A percentile compares a stretch with the other conserved stretches of the same genome.
Evolutionary conservation across 2,329 filamentous ascomycete genomes (phyloP).

Genomic region (Fusarium sp.): DNA sequence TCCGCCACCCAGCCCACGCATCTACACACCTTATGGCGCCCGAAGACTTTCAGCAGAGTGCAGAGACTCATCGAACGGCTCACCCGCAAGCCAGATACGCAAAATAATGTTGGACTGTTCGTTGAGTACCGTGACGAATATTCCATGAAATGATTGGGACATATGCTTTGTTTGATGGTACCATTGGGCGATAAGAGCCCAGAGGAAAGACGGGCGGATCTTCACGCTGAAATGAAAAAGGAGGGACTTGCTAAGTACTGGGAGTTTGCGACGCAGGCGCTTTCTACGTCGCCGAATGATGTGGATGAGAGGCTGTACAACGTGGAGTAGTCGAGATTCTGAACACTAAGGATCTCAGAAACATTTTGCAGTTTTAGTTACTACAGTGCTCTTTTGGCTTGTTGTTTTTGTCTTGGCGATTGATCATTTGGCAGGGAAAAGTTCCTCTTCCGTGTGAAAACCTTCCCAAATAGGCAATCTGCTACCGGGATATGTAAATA

Average conservation of each 20-base stretch:
- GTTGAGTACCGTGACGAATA: no score
- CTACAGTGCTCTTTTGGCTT: no score
- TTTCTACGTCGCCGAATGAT: neutral
- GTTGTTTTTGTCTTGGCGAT: no score
- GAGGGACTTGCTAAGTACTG: neutral
- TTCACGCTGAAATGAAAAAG: neutral
- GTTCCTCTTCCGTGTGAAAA: no score
- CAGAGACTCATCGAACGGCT: accelerated
- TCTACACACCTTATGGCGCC: neutral
- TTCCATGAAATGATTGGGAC: no score
- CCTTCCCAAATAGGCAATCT: no score
- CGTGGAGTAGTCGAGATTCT: accelerated
- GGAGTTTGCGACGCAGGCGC: neutral
- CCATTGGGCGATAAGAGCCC: neutral
- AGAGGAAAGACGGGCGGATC: neutral
- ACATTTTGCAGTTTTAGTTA: no score
- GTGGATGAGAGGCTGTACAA: neutral
- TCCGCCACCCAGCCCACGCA: neutral
- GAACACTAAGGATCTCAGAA: no score
- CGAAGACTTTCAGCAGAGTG: accelerated
- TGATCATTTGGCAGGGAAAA: no score
- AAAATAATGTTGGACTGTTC: no score
- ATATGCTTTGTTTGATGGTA: neutral
- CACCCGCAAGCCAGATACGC: accelerated
- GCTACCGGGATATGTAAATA: accelerated